These are phyloP conservation scores for Bruguiera sexangula DNA, from an alignment of 345 rosid species.

Conservation along the genomic window DNA sequence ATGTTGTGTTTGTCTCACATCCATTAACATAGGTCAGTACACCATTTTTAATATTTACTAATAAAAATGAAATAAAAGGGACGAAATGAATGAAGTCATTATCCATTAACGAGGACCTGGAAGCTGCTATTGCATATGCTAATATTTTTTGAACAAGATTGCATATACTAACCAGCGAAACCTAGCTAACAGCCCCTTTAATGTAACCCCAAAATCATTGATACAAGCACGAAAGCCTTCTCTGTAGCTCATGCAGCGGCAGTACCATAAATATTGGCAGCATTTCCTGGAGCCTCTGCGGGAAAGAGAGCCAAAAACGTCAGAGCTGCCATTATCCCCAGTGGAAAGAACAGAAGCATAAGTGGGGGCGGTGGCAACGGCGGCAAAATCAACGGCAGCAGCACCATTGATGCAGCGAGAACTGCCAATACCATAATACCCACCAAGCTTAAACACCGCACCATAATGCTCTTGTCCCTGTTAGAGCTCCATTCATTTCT, in stretches of 20 bases:
- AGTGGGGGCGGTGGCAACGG: slow-evolving; percentile 72
- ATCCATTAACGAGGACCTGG: too few relatives aligned
- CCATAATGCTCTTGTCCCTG: slow-evolving; percentile 20
- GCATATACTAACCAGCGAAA: too few relatives aligned
- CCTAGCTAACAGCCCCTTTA: too few relatives aligned
- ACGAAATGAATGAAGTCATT: too few relatives aligned
- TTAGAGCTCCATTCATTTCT: slow-evolving; percentile 24
- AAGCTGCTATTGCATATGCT: background rate
- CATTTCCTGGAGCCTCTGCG: slow-evolving; percentile 20
- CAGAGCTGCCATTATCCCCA: slow-evolving; percentile 68
- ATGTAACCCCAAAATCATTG: background rate
- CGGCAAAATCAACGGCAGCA: slow-evolving; percentile 58
- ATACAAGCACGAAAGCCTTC: background rate
- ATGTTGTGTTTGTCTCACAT: too few relatives aligned
- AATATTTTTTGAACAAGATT: too few relatives aligned
- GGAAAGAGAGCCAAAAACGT: slow-evolving; percentile 58
- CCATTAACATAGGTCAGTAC: too few relatives aligned
- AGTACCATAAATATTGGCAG: background rate
- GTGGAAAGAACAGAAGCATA: slow-evolving; percentile 52
- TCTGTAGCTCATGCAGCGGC: background rate
- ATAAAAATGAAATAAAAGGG: too few relatives aligned
- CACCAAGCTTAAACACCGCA: slow-evolving; percentile 30
- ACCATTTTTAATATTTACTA: too few relatives aligned
- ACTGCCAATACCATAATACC: slow-evolving; percentile 34
- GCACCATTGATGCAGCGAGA: slow-evolving; percentile 45